Conservation (phyloP, 2,329 filamentous ascomycete genomes). For the Clonostachys chloroleuca region DNA sequence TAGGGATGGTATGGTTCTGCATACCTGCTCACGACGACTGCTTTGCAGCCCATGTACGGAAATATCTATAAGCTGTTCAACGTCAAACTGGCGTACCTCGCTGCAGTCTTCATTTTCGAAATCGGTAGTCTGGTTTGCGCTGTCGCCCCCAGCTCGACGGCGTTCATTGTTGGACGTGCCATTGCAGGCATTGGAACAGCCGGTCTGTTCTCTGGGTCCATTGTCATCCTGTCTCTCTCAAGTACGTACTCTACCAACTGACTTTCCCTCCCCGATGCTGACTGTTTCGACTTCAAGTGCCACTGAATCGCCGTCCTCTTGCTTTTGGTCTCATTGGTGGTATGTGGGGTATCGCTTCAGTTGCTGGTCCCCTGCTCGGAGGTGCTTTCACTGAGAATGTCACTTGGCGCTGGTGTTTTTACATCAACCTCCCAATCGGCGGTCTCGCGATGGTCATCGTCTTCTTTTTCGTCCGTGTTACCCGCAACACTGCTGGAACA, state of each 20-base stretch:
- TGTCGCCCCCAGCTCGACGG: constrained; percentile 36
- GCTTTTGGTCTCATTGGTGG: constrained; percentile 9
- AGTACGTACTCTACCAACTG: constrained; percentile 2
- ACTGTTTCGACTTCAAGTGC: constrained; percentile 7
- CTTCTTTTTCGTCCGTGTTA: constrained; percentile 38
- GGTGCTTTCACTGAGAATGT: constrained; percentile 16
- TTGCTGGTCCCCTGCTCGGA: constrained; percentile 16
- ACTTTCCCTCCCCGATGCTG: no score
- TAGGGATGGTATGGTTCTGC: constrained; percentile 41
- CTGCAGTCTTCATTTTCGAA: constrained; percentile 35
- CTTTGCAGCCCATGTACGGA: constrained; percentile 45
- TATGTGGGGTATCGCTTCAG: constrained; percentile 16
- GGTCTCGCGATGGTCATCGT: constrained; percentile 42
- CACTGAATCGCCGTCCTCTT: constrained; percentile 9
- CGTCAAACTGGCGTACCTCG: constrained; percentile 39
- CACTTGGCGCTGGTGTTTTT: constrained; percentile 29
- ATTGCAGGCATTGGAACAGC: constrained; percentile 29
- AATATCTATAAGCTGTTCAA: constrained; percentile 44
- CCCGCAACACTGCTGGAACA: constrained; percentile 25
- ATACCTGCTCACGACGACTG: constrained; percentile 43
- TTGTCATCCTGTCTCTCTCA: constrained; percentile 10
- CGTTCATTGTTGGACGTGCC: constrained; percentile 47
- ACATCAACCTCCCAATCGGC: constrained; percentile 40
- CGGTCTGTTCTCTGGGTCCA: constrained; percentile 9
- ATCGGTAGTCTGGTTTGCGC: constrained; percentile 37